phyloP scores from a whole-genome alignment of 164 flowering plant species.

The Vitis rupestris region DNA sequence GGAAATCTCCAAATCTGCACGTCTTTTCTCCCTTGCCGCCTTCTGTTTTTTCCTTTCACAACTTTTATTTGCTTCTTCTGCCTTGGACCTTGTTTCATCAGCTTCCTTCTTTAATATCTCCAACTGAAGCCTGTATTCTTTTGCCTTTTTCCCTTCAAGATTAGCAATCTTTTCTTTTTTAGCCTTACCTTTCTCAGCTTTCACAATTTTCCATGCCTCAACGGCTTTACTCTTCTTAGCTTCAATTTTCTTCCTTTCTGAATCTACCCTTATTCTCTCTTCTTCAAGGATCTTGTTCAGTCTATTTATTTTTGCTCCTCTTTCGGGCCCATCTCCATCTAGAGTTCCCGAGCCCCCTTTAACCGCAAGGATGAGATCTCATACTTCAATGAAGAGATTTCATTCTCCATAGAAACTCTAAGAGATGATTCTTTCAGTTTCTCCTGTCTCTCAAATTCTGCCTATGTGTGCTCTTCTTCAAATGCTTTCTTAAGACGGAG shows the following conservation, averaged over 20 bases:
- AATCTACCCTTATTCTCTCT: constrained; percentile 42
- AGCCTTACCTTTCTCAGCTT: constrained; percentile 45
- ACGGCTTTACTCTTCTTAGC: constrained; percentile 43
- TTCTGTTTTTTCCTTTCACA: constrained; percentile 35
- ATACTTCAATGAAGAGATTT: constrained; percentile 48
- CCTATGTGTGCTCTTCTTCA: constrained; percentile 34
- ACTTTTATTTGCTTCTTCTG: constrained; percentile 35
- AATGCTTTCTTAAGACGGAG: constrained; percentile 37
- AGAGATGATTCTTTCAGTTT: constrained; percentile 34
- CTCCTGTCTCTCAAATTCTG: constrained; percentile 32
- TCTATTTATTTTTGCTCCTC: constrained; percentile 36
- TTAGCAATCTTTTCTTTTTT: constrained; percentile 44
- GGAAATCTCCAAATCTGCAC: constrained; percentile 29
- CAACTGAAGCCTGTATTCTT: constrained; percentile 41
- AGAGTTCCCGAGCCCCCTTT: constrained; percentile 8
- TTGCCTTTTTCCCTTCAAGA: constrained; percentile 41
- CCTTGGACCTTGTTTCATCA: constrained; percentile 31
- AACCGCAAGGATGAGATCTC: constrained; percentile 34
- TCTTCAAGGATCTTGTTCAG: constrained; percentile 46
- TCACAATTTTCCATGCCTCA: constrained; percentile 37
- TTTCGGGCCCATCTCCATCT: constrained; percentile 28
- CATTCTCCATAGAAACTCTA: constrained; percentile 49
- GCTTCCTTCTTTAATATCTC: constrained; percentile 37
- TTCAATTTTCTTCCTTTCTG: constrained; percentile 41
- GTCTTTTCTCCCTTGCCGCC: constrained; percentile 26